Conservation (phyloP, 192 early-diverging fungal species). For the Entomortierella beljakovae region DNA sequence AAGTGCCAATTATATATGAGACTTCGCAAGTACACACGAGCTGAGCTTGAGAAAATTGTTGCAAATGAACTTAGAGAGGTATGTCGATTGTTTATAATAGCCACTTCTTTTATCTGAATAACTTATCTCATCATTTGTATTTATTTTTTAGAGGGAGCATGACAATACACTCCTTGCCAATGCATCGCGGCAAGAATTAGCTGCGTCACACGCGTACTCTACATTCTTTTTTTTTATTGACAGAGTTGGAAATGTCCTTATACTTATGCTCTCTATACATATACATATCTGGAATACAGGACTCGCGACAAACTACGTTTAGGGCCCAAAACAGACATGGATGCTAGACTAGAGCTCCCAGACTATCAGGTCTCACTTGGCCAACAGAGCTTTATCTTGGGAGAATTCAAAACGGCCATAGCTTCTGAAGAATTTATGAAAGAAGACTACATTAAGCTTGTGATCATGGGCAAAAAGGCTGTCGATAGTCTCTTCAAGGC, state of each 20-base stretch:
- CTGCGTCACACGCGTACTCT: no score
- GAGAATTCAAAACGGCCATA: constrained; percentile 11
- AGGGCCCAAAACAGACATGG: background rate
- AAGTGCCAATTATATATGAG: constrained; percentile 23
- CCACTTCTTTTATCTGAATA: no score
- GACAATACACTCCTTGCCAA: no score
- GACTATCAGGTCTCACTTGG: constrained; percentile 16
- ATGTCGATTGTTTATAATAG: no score
- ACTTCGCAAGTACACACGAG: no score
- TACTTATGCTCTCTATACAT: background rate
- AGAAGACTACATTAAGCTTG: constrained; percentile 14
- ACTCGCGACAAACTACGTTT: background rate
- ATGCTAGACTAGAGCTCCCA: constrained; percentile 7
- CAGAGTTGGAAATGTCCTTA: background rate
- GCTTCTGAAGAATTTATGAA: background rate
- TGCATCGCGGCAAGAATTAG: no score
- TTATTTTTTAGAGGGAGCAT: no score
- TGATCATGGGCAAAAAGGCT: constrained; percentile 10
- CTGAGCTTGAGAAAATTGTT: no score
- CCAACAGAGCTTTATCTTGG: constrained; percentile 7
- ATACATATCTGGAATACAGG: background rate
- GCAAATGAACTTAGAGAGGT: no score
- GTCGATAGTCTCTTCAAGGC: constrained; percentile 12
- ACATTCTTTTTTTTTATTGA: constrained; percentile 5
- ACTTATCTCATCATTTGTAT: no score